Conservation (phyloP, 352 stramenopile species). For the Sclerospora graminicola region DNA sequence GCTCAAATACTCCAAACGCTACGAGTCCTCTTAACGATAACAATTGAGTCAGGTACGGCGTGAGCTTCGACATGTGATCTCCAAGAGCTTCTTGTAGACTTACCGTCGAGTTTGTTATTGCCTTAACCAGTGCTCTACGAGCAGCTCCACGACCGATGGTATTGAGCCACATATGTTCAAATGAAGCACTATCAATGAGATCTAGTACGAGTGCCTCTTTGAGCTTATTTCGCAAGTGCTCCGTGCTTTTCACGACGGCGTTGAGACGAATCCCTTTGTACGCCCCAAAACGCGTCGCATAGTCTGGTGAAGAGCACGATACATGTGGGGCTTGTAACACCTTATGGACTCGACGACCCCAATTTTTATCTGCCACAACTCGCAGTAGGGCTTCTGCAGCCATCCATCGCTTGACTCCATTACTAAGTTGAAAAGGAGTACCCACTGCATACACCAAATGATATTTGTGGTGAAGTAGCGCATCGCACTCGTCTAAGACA, state of each 20-base stretch:
- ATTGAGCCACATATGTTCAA: too few species aligned
- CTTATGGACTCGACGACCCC: conserved; percentile 8
- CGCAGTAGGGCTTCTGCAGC: conserved; percentile 37
- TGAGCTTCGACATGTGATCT: too few species aligned
- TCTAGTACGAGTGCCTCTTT: conserved; percentile 37
- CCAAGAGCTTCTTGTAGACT: too few species aligned
- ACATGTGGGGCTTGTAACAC: conserved; percentile 36
- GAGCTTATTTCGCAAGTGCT: conserved; percentile 10
- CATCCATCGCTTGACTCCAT: conserved; percentile 42
- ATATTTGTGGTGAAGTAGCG: conserved; percentile 79
- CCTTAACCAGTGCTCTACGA: too few species aligned
- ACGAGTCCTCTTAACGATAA: too few species aligned
- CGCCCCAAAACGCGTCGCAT: conserved; percentile 20
- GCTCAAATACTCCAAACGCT: too few species aligned
- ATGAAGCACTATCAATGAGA: too few species aligned
- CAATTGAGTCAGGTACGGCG: too few species aligned
- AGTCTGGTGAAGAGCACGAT: conserved; percentile 27
- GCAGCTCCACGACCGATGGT: too few species aligned
- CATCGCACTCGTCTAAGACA: conserved; percentile 85
- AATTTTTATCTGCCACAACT: conserved; percentile 10
- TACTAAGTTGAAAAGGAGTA: conserved; percentile 26
- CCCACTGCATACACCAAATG: conserved; percentile 85
- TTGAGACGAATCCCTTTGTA: conserved; percentile 42
- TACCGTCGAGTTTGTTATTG: too few species aligned
- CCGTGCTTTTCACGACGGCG: conserved; percentile 9